A percentile compares a stretch with the other conserved stretches of the same genome.
Conservation (phyloP, 257 asterid species). For the Solanum paucissectum region DNA sequence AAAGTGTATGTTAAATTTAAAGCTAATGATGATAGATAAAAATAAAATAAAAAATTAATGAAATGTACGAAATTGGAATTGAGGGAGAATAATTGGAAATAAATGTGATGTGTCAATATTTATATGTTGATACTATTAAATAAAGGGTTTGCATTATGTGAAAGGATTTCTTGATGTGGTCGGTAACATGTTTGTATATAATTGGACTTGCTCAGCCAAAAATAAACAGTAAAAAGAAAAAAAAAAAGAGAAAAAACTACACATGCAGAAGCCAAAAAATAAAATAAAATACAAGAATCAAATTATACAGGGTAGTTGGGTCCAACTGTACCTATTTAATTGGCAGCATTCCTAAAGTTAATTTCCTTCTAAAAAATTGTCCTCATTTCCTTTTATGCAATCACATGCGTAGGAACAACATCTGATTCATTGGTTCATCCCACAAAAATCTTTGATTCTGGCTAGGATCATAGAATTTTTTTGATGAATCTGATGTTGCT, state of each 20-base stretch:
- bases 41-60: not conserved
- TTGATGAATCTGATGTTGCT: not conserved
- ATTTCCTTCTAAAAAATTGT: not conserved
- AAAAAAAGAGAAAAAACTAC: not conserved
- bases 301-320: not conserved
- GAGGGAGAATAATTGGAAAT: not conserved
- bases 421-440: not conserved
- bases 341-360: not conserved
- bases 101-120: not conserved
- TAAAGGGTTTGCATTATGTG: not conserved
- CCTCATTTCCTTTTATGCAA: no score
- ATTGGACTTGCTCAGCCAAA: not conserved
- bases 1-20: not conserved
- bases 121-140: not conserved
- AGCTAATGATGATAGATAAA: not conserved
- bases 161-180: not conserved
- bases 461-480: not conserved
- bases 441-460: not conserved
- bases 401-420: not conserved
- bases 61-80: not conserved
- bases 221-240: not conserved
- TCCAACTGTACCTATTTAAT: not conserved
- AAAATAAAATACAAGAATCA: not conserved
- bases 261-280: not conserved
- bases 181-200: not conserved